Percentiles rank a stretch among this genome's conserved stretches.
phyloP scores from a whole-genome alignment of 2,329 filamentous ascomycete genomes.

The Onygena corvina region DNA sequence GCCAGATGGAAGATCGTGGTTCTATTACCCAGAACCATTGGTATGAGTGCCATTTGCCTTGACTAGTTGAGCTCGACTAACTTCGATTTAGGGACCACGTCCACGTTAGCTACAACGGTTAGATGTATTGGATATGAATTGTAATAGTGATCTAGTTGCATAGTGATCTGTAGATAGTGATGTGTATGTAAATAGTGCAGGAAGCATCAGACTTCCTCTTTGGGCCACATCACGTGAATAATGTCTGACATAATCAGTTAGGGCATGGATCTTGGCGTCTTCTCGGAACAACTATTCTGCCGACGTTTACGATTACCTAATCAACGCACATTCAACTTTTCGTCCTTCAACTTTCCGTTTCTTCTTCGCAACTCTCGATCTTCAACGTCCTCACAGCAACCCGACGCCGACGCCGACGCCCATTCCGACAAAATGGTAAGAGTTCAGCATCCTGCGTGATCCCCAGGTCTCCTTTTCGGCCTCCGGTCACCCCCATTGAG shows the following conservation, averaged over 20 bases:
- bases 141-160: too few species aligned
- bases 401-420: conserved; percentile 38
- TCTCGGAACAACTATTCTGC: neutral
- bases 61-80: neutral
- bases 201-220: too few species aligned
- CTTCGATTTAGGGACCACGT: conserved; percentile 14
- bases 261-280: neutral
- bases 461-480: conserved; percentile 12
- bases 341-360: conserved; percentile 22
- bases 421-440: conserved; percentile 52
- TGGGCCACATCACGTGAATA: neutral
- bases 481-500: conserved; percentile 19
- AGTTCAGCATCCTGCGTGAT: conserved; percentile 36
- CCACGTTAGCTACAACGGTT: conserved; percentile 16
- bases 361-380: too few species aligned
- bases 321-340: conserved; percentile 7
- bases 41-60: conserved; percentile 24
- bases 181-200: too few species aligned
- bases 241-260: too few species aligned
- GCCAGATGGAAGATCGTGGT: conserved; percentile 33
- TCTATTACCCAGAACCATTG: conserved; percentile 34
- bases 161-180: too few species aligned
- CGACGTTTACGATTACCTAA: too few species aligned
- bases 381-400: too few species aligned
- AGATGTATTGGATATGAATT: too few species aligned